Evolutionary conservation across 345 rosid genomes (phyloP).

Genomic region (Camelina laxa): DNA sequence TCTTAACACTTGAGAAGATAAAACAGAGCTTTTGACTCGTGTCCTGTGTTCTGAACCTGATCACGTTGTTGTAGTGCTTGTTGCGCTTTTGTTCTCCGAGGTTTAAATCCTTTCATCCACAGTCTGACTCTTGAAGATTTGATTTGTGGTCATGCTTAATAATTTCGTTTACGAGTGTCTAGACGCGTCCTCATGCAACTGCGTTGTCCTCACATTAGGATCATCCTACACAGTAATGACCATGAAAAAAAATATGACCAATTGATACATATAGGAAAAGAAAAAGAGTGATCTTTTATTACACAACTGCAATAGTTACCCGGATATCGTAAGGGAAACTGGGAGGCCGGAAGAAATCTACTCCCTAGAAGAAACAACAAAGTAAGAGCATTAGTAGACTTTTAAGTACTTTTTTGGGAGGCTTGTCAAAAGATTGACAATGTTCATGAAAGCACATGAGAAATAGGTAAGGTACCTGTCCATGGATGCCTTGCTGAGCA

Average conservation of each 20-base stretch:
- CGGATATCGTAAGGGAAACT: constrained; percentile 57
- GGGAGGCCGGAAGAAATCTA: constrained; percentile 75
- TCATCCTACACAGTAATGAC: constrained; percentile 58
- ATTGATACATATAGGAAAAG: constrained; percentile 14
- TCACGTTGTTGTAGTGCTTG: background rate
- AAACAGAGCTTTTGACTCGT: constrained; percentile 13
- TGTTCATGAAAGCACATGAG: constrained; percentile 4
- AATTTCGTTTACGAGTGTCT: constrained; percentile 58
- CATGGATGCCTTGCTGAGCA: constrained; percentile 62
- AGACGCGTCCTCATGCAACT: constrained; percentile 73
- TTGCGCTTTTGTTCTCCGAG: constrained; percentile 3
- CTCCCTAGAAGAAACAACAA: constrained; percentile 46
- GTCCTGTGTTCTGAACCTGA: constrained; percentile 29
- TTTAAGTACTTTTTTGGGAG: background rate
- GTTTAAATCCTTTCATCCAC: constrained; percentile 18
- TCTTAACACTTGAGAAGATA: constrained; percentile 29
- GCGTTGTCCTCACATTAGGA: constrained; percentile 69
- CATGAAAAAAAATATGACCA: constrained; percentile 28
- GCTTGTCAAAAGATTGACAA: constrained; percentile 13
- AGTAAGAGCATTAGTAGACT: background rate
- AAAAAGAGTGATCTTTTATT: background rate
- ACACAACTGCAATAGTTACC: constrained; percentile 45
- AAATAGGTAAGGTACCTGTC: constrained; percentile 55
- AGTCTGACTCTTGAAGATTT: constrained; percentile 18
- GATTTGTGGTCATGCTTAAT: background rate